Base-by-base conservation (phyloP, 345 rosid species). In the Balakata baccata region DNA sequence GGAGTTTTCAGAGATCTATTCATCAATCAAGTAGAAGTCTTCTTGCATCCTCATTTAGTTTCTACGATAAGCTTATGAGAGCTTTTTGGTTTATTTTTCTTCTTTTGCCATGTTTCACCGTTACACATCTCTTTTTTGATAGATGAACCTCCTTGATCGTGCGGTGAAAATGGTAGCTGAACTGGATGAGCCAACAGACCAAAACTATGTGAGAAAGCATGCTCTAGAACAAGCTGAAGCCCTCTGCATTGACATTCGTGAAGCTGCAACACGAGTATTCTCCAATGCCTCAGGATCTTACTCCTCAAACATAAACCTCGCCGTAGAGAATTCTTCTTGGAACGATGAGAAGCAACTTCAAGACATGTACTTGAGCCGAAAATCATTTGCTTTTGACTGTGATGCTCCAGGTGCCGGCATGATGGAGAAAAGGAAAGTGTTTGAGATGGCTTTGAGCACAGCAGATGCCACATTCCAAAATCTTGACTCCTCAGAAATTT, bases 301-400 rank as follows among this genome's bases (percentile, higher is more conserved):
- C 86, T 95, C 99, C 70, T 88, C 99, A 6, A 95, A 91, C 79
- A 82, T 95, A 69, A 92, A 87, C 70, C 94, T 95, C 71, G 99
- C 98, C 12, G 97, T 95, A 23, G 99, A 92, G 84, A 95, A 95
- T 79, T 95, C 99, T 68, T 87, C 98, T 1, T 95, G 99, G 99
- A 95, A 92, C 75, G 98, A 95, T n/a, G 98, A 95, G 93, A 92
- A 90, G 81, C 97, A 95, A 84, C 99, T 95, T 73, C 99, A 95
- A 71, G 99, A 95, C 86, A 95, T 95, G 99, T 95, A 95, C 75
- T 74, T 95, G 88, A 91, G 99, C 87, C 78, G 99, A 50, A 95
- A 95, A 77, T 95, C 99, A 8, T 95, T 95, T 80, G 99, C 99
- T 18, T 95, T 95, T 11, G 97, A 95, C 70, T 83, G 81, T 43